Evolutionary conservation across 345 rosid species (phyloP).

Genomic region (Boechera stricta): DNA sequence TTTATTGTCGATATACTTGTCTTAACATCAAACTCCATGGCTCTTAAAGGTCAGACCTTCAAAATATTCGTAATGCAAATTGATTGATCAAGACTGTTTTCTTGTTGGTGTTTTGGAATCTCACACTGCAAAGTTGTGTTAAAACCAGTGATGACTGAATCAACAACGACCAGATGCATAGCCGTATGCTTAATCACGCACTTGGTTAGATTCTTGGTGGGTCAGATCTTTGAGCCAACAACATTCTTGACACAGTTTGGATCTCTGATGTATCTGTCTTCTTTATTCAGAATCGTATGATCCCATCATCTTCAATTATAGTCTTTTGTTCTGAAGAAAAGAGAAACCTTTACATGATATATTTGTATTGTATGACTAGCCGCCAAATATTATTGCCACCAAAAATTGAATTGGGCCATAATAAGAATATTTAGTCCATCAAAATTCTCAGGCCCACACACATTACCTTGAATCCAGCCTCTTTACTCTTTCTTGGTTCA

Average conservation of each 20-base stretch:
- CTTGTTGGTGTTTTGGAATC: conserved; percentile 25
- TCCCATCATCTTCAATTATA: not conserved
- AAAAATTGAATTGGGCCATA: too few species aligned
- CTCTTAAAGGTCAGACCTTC: conserved; percentile 70
- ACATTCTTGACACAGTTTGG: conserved; percentile 16
- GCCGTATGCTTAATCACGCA: conserved; percentile 68
- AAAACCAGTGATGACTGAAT: conserved; percentile 65
- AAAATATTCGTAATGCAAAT: not conserved
- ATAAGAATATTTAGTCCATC: too few species aligned
- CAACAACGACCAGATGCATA: conserved; percentile 57
- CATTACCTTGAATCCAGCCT: too few species aligned
- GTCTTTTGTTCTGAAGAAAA: not conserved
- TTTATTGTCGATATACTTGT: conserved; percentile 75
- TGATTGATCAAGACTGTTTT: not conserved
- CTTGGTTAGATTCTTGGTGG: conserved; percentile 56
- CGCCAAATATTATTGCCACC: too few species aligned
- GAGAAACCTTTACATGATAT: too few species aligned
- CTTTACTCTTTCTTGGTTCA: too few species aligned
- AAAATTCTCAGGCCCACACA: too few species aligned
- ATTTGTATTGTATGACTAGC: too few species aligned
- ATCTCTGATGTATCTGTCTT: conserved; percentile 14
- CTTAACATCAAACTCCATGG: conserved; percentile 74
- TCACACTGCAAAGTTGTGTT: conserved; percentile 16
- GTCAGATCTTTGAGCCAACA: conserved; percentile 32
- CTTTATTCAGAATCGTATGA: conserved; percentile 16